Conservation (phyloP, 768 basidiomycete genomes). For the Leucocoprinus birnbaumii region DNA sequence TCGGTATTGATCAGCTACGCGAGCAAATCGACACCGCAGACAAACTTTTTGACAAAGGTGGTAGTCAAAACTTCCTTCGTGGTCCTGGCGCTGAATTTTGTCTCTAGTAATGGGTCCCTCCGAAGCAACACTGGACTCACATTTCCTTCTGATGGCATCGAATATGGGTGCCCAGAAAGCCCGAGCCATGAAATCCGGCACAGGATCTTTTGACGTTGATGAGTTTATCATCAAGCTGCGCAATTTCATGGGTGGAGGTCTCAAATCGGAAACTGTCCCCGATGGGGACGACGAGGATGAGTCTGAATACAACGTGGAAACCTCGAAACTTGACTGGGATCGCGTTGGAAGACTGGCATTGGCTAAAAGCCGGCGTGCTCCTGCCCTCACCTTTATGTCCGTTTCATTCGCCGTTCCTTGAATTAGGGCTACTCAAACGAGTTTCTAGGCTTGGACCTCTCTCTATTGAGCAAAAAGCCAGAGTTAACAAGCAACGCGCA, state of each 20-base stretch:
- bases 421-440: not conserved
- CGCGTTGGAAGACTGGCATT: conserved; percentile 82
- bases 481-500: conserved; percentile 54
- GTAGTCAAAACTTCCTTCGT: not conserved
- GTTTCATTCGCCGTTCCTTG: conserved; percentile 16
- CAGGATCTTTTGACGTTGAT: conserved; percentile 87
- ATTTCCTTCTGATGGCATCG: conserved; percentile 72
- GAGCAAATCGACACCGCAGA: conserved; percentile 57
- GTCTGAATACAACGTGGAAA: conserved; percentile 37
- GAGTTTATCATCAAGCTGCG: conserved; percentile 82
- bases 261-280: conserved; percentile 38
- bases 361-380: conserved; percentile 75
- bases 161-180: conserved; percentile 83
- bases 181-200: conserved; percentile 86
- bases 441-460: conserved; percentile 86
- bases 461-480: conserved; percentile 80
- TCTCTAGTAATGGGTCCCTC: conserved; percentile 72
- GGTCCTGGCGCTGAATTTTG: conserved; percentile 2
- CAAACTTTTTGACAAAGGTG: conserved; percentile 62
- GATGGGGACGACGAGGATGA: conserved; percentile 55
- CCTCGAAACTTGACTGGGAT: conserved; percentile 68
- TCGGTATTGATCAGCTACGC: conserved; percentile 53
- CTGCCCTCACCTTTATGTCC: conserved; percentile 88
- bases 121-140: conserved; percentile 89
- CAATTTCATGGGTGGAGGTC: conserved; percentile 68